Conservation (phyloP, 1,139 yeast species). For the Suhomyces bokatorum region DNA sequence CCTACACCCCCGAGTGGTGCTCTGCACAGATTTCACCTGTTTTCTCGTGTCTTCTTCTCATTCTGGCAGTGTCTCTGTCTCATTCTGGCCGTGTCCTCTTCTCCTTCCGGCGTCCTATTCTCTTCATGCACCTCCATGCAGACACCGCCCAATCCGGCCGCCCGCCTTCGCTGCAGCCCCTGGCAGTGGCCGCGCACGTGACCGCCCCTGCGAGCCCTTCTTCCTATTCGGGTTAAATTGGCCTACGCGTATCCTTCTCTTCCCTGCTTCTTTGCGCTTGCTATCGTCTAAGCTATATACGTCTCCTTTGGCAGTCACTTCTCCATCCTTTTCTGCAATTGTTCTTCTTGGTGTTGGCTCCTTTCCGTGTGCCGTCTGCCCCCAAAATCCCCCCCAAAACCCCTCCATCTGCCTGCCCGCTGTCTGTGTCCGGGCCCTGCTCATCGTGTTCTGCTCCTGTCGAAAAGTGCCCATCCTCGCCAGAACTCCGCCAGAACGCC, state of each 20-base stretch:
- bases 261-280: constrained; percentile 6
- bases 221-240: constrained; percentile 13
- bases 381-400: not conserved
- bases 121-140: not conserved
- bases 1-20: no score
- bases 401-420: not conserved
- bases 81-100: no score
- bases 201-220: constrained; percentile 8
- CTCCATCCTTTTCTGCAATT: not conserved
- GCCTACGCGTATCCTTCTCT: constrained; percentile 9
- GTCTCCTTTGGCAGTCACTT: not conserved
- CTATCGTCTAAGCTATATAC: constrained; percentile 6
- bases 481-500: not conserved
- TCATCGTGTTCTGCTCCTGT: no score
- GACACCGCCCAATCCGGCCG: not conserved
- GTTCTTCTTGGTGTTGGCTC: not conserved
- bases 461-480: no score
- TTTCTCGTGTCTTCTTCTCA: no score
- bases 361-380: not conserved
- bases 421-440: not conserved
- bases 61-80: no score
- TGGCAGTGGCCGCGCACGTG: not conserved
- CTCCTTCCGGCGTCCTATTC: no score
- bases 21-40: no score
- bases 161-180: not conserved